Base-by-base conservation (phyloP, 2,329 filamentous ascomycete genomes). In the Ramichloridium luteum region DNA sequence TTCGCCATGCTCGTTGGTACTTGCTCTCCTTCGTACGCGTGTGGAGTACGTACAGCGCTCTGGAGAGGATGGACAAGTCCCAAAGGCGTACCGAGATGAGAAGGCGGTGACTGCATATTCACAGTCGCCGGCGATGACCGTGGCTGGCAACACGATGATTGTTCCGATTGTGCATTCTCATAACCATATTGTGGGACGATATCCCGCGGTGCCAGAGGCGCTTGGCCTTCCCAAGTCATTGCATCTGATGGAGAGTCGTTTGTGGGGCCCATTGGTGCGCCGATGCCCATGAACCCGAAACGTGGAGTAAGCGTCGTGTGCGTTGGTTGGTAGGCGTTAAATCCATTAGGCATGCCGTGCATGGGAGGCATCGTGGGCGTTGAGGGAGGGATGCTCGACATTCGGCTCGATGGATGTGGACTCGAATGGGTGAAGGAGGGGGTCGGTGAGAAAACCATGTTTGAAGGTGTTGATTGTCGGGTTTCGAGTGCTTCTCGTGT, bases 221-320 rank as follows among this genome's bases (percentile, higher is more conserved):
- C 40, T 22, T 45, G 40, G 12, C 38, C 41, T 16, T 48, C 33
- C 50, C 50, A 53, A 5, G 38, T 25, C 31, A 52, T 30, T 10
- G 43, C 27, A 39, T 51, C 40, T 6, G 41, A 39, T 9, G 38
- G 34, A 4, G 36, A 25, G 20, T 35, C 23, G n/a, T 40, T 33
- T 8, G 33, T 25, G 12, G 31, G 34, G n/a, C 48, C 46, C 36
- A 44, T 40, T 5, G 46, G 44, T 10, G 39, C 43, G 13, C 47
- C 50, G 6, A 53, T 37, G 4, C 47, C 50, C 47, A 53, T 52
- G 36, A 49, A 45, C 10, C 48, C 47, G 28, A 53, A 53, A n/a
- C 45, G 44, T 16, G 48, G 42, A 10, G 42, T 43, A 14, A 48
- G 27, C 18, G 38, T 31, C 4, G 27, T 41, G 10, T 34, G 35